Evolutionary conservation across 345 rosid genomes (phyloP).

Genomic region (Rhodamnia argentea): DNA sequence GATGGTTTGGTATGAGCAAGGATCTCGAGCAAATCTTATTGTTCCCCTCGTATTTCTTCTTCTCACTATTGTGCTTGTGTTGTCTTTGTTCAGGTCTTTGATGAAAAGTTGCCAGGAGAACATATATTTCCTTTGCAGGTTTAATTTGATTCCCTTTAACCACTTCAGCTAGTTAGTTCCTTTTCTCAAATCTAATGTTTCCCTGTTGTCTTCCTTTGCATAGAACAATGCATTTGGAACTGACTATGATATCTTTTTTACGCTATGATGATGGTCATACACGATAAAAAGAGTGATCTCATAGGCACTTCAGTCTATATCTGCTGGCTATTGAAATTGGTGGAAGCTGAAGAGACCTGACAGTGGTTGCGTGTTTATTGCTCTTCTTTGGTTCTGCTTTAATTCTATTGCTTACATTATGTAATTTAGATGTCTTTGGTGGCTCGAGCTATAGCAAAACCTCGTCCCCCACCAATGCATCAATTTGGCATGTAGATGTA

Average conservation of each 20-base stretch:
- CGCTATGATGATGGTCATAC: neutral
- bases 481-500: neutral
- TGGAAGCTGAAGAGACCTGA: neutral
- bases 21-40: neutral
- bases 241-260: neutral
- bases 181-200: neutral
- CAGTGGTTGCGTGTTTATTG: neutral
- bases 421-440: neutral
- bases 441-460: neutral
- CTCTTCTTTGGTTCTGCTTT: neutral
- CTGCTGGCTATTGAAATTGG: neutral
- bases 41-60: neutral
- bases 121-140: constrained; percentile 95
- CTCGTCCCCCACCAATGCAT: neutral
- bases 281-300: neutral
- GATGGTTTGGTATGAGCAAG: constrained; percentile 76
- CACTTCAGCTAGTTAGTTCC: neutral
- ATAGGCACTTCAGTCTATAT: neutral
- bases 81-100: constrained; percentile 52
- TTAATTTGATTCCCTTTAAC: neutral
- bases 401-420: neutral
- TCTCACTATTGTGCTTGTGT: neutral
- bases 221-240: neutral
- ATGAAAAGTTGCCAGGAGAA: constrained; percentile 75
- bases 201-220: neutral